phyloP scores from a whole-genome alignment of 148 eudicot species.

The Mesembryanthemum crystallinum region DNA sequence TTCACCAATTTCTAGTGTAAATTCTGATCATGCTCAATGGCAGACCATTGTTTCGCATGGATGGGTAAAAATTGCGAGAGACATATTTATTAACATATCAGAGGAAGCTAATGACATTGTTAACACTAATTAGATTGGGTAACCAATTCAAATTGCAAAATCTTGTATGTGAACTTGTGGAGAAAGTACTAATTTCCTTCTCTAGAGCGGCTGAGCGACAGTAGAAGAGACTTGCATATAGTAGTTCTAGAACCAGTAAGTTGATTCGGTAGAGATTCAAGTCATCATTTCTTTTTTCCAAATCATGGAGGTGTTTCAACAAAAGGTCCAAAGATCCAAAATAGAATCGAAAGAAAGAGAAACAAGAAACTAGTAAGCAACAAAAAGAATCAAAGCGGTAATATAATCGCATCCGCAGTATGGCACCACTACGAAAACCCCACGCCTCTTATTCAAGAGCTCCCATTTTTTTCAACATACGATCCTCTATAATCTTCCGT shows the following conservation, averaged over 20 bases:
- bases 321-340: no score
- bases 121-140: not conserved
- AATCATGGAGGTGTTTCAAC: no score
- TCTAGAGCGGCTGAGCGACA: not conserved
- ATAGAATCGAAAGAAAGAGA: no score
- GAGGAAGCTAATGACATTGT: not conserved
- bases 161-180: not conserved
- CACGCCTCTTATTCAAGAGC: no score
- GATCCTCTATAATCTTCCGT: no score
- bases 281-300: not conserved
- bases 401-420: no score
- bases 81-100: not conserved
- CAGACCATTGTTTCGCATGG: not conserved
- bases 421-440: no score
- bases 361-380: no score
- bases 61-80: not conserved
- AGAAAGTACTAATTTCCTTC: not conserved
- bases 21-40: slow-evolving; percentile 1
- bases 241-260: not conserved
- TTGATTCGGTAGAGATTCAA: not conserved
- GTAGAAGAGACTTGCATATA: not conserved
- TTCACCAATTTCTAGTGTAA: not conserved
- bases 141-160: not conserved
- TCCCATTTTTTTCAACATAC: no score
- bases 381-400: no score